Percentiles rank a stretch among this genome's conserved stretches.
Conservation (phyloP, 345 rosid species). For the Salix suchowensis region DNA sequence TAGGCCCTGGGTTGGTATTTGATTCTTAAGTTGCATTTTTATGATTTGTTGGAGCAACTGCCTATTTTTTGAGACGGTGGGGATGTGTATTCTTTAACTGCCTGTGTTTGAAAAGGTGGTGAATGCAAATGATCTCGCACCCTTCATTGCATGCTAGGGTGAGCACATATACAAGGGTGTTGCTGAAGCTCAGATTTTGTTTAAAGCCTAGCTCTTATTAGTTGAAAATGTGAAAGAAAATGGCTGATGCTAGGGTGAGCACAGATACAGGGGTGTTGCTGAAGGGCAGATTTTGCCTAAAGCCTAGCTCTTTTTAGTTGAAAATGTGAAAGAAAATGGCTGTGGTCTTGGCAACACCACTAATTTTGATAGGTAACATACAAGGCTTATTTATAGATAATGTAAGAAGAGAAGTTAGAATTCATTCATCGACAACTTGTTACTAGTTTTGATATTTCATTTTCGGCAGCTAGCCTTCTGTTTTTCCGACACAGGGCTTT, state of each 20-base stretch:
- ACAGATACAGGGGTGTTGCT: not conserved
- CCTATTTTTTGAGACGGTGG: not conserved
- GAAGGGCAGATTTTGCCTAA: constrained; percentile 10
- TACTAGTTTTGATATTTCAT: constrained; percentile 5
- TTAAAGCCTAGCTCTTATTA: constrained; percentile 20
- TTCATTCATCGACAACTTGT: constrained; percentile 31
- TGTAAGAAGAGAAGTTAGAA: constrained; percentile 29
- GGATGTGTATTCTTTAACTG: no score
- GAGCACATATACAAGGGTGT: not conserved
- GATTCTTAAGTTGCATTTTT: constrained; percentile 12
- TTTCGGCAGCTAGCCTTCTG: not conserved
- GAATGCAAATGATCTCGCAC: not conserved
- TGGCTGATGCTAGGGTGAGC: not conserved
- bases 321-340: constrained; percentile 24
- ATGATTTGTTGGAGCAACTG: not conserved
- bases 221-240: constrained; percentile 29
- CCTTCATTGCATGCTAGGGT: not conserved
- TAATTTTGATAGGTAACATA: constrained; percentile 57
- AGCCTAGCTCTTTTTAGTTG: constrained; percentile 26
- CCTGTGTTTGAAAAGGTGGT: no score
- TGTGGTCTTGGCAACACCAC: constrained; percentile 28
- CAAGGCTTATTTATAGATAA: constrained; percentile 32
- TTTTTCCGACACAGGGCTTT: not conserved
- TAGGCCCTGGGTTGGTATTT: constrained; percentile 4
- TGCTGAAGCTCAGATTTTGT: constrained; percentile 1